These are phyloP conservation scores for Alternaria alternata DNA, from an alignment of 2,329 filamentous ascomycete species.

Conservation along the genomic window DNA sequence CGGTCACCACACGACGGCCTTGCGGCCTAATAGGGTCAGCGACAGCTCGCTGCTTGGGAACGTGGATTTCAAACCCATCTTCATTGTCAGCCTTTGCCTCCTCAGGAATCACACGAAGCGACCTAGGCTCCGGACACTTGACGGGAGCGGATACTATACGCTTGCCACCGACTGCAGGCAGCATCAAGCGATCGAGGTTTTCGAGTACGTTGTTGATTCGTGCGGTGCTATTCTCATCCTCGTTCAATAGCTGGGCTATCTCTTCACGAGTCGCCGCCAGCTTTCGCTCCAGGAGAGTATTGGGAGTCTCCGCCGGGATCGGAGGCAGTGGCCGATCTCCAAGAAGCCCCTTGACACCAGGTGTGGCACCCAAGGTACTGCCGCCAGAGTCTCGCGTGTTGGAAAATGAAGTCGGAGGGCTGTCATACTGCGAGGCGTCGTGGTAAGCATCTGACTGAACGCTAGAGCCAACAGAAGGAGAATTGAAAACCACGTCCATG, in stretches of 20 bases:
- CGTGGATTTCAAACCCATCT: constrained; percentile 40
- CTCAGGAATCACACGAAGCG: constrained; percentile 62
- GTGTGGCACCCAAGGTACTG: constrained; percentile 40
- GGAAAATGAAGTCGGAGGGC: constrained; percentile 62
- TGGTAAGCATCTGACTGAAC: constrained; percentile 44
- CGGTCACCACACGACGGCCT: constrained; percentile 36
- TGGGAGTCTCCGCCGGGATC: constrained; percentile 58
- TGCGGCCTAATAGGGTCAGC: constrained; percentile 53
- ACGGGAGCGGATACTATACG: constrained; percentile 58
- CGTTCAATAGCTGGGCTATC: constrained; percentile 61
- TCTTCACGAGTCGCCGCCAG: constrained; percentile 66
- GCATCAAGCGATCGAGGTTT: constrained; percentile 66
- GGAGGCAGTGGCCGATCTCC: constrained; percentile 55
- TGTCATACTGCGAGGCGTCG: constrained; percentile 55
- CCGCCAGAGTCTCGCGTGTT: constrained; percentile 47
- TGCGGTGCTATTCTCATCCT: constrained; percentile 55
- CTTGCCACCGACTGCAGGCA: constrained; percentile 51
- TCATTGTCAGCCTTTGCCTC: constrained; percentile 53
- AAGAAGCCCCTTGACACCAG: constrained; percentile 41
- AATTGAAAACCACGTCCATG: constrained; percentile 91
- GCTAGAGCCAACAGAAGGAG: constrained; percentile 65
- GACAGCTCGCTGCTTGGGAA: constrained; percentile 50
- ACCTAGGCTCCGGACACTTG: constrained; percentile 41
- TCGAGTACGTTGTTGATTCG: constrained; percentile 68
- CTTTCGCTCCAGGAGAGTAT: constrained; percentile 62